Base-by-base conservation (phyloP, 2,329 filamentous ascomycete genomes). In the Xylariales sp. region DNA sequence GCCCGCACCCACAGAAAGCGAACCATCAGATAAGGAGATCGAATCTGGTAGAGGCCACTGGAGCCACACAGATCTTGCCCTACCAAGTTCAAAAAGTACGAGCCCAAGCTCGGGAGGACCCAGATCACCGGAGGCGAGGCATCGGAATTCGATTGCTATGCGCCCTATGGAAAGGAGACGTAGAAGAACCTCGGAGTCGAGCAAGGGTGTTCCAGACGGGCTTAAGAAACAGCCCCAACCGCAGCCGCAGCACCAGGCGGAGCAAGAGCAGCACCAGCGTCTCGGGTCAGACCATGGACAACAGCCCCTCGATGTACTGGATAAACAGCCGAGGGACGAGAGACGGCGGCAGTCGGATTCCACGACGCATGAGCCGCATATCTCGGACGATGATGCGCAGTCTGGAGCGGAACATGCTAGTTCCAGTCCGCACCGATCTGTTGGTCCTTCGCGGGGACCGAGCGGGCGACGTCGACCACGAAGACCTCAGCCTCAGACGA, bases 391-490 rank as follows among this genome's bases (percentile, higher is more conserved):
- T 6, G 54, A 45, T 23, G 32, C 8, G 23, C 34, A n/a, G 16
- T 58, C 39, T 7, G 18, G 5, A 18, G 23, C 28, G 4, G 64
- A 41, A 16, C 18, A 28, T 12, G 23, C 39, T 56, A 41, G 14
- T 46, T 48, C 59, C 3, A 63, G 59, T 43, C 63, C 48, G 28
- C 39, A 46, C 14, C 55, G 54, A 5, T 46, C 63, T 14, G 56
- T 59, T 18, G 48, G 8, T 6, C 36, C 36, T 39, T 39, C 12
- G 36, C 8, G 30, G 9, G 59, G 60, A 3, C 39, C 49, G 18
- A 57, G 65, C 14, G 61, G 55, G 18, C 60, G 53, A n/a, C 65
- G 61, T 50, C 54, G 50, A 39, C 55, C 60, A 36, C 55, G 65
- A 50, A 55, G 65, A 46, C 60, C 60, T 32, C 45, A 41, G 12